Evolutionary conservation across 352 stramenopile genomes (phyloP).

Genomic region (Pythium pectinolyticum): DNA sequence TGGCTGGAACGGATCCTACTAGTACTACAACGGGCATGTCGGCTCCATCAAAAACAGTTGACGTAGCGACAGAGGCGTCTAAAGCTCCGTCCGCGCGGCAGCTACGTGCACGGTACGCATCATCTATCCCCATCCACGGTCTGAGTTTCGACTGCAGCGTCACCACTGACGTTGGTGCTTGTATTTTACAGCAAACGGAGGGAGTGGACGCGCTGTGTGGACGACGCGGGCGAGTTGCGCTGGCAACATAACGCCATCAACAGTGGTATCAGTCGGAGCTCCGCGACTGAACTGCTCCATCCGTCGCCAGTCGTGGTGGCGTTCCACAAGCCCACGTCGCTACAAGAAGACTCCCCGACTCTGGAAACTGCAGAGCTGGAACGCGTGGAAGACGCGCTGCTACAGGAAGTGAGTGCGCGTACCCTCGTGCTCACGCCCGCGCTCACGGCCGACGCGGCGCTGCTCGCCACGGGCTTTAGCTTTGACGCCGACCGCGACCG

Average conservation of each 20-base stretch:
- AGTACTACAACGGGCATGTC: no score
- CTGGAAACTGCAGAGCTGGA: no score
- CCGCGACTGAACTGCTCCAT: no score
- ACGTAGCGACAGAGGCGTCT: neutral
- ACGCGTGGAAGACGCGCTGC: constrained; percentile 12
- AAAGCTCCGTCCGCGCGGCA: constrained; percentile 9
- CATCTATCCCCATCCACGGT: no score
- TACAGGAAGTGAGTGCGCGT: neutral
- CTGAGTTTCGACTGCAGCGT: no score
- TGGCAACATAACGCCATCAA: constrained; percentile 45
- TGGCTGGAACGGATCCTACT: neutral
- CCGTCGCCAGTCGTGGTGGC: constrained; percentile 23
- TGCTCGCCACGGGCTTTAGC: constrained; percentile 20
- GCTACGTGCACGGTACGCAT: constrained; percentile 22
- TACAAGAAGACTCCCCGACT: no score
- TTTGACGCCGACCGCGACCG: constrained; percentile 37
- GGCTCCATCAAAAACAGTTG: no score
- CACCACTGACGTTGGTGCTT: neutral
- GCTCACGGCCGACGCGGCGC: constrained; percentile 3
- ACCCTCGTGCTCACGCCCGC: constrained; percentile 10
- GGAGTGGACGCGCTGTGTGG: constrained; percentile 64
- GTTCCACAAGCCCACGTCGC: constrained; percentile 34
- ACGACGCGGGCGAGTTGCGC: constrained; percentile 55
- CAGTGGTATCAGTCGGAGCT: constrained; percentile 15
- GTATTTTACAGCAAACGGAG: constrained; percentile 53